Evolutionary conservation across 805 yeast genomes (phyloP).

Genomic region (Ogataea nitratoaversa): DNA sequence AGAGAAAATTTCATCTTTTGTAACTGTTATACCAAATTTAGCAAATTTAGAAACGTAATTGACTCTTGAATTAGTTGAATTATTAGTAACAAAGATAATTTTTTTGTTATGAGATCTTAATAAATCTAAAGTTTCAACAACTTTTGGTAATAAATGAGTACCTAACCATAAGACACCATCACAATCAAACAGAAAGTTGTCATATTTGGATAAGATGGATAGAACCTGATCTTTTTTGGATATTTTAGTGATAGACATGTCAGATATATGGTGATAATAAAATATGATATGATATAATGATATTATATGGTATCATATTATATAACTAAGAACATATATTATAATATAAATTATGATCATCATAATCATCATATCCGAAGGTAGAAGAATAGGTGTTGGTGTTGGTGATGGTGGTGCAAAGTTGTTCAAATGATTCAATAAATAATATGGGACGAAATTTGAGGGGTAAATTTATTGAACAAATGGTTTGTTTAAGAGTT

Average conservation of each 20-base stretch:
- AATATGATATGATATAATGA: too few relatives aligned
- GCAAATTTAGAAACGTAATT: conserved; percentile 74
- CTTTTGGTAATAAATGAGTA: conserved; percentile 69
- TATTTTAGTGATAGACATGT: conserved; percentile 53
- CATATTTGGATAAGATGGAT: conserved; percentile 58
- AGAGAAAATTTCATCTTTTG: conserved; percentile 75
- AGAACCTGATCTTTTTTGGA: conserved; percentile 44
- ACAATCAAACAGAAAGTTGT: conserved; percentile 90
- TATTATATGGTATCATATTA: too few relatives aligned
- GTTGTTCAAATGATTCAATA: not conserved
- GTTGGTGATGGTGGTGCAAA: not conserved
- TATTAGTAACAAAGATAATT: conserved; percentile 88
- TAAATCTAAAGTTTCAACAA: conserved; percentile 67
- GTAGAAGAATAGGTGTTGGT: too few relatives aligned
- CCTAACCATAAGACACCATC: conserved; percentile 98
- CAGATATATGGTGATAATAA: too few relatives aligned
- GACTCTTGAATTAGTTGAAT: conserved; percentile 83
- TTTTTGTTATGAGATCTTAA: conserved; percentile 56
- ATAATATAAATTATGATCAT: too few relatives aligned
- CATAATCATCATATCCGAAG: too few relatives aligned
- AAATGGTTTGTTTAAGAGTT: not conserved
- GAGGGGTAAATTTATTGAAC: not conserved
- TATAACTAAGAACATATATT: too few relatives aligned
- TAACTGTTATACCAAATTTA: conserved; percentile 47
- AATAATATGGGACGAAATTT: not conserved